Conservation (phyloP, 148 eudicot species). For the Vaccinium corymbosum region DNA sequence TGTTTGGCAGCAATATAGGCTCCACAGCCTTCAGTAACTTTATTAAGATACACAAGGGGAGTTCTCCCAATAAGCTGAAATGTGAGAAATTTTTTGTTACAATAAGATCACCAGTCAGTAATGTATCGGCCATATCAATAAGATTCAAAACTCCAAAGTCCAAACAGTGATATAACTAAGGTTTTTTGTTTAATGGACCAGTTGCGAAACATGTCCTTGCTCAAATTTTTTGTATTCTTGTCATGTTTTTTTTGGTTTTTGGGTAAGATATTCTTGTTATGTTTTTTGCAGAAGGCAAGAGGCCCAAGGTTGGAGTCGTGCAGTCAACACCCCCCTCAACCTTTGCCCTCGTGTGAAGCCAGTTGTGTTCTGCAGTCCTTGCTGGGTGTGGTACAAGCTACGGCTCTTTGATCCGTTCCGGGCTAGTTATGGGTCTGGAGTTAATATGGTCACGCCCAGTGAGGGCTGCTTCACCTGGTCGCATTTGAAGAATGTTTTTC, state of each 20-base stretch:
- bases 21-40: constrained; percentile 79
- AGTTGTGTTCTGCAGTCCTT: background rate
- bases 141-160: no score
- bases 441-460: no score
- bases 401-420: background rate
- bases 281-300: background rate
- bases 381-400: background rate
- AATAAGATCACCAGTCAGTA: background rate
- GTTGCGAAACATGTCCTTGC: background rate
- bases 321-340: background rate
- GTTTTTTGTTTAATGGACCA: background rate
- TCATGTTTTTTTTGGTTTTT: no score
- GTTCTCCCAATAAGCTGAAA: constrained; percentile 86
- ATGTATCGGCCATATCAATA: background rate
- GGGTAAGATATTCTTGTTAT: background rate
- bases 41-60: constrained; percentile 85
- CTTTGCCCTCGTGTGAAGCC: background rate
- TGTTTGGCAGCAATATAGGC: constrained; percentile 89
- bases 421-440: background rate
- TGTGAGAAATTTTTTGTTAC: background rate
- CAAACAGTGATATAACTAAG: background rate
- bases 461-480: no score
- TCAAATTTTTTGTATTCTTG: background rate
- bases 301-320: background rate
- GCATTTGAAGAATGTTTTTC: no score